phyloP scores from a whole-genome alignment of 148 eudicot genomes.

The Euryodendron excelsum region DNA sequence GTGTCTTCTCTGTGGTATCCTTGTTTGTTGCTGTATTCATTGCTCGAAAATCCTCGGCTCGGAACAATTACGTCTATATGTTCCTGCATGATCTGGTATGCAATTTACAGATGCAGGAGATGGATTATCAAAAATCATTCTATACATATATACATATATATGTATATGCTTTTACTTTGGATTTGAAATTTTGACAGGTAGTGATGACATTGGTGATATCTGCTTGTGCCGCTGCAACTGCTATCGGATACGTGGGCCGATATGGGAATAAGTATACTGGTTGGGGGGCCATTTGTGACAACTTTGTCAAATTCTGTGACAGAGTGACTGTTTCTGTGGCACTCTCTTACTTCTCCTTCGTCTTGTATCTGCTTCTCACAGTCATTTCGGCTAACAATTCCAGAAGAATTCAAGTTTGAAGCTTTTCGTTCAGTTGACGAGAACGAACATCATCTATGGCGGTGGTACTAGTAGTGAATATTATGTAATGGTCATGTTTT shows the following conservation, averaged over 20 bases:
- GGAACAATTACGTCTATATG: slow-evolving; percentile 39
- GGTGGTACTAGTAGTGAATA: too few relatives aligned
- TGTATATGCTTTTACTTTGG: too few relatives aligned
- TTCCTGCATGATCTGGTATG: slow-evolving; percentile 84
- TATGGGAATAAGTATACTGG: slow-evolving; percentile 44
- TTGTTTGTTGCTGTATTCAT: slow-evolving; percentile 28
- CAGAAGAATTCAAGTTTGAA: neutral
- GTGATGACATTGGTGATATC: slow-evolving; percentile 30
- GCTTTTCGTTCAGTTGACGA: neutral
- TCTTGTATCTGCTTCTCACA: slow-evolving; percentile 31
- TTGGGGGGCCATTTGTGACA: slow-evolving; percentile 50
- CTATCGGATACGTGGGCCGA: slow-evolving; percentile 43
- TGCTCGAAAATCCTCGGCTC: slow-evolving; percentile 13
- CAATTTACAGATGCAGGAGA: too few relatives aligned
- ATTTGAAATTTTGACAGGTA: neutral
- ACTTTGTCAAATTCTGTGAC: slow-evolving; percentile 38
- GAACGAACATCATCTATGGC: too few relatives aligned
- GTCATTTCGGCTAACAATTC: slow-evolving; percentile 21
- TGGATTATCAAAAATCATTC: too few relatives aligned
- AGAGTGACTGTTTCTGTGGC: slow-evolving; percentile 13
- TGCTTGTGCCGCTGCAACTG: slow-evolving; percentile 46
- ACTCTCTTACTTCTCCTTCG: slow-evolving; percentile 27
- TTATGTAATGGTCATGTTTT: too few relatives aligned
- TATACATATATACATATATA: neutral
- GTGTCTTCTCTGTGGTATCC: slow-evolving; percentile 39